Evolutionary conservation across 345 rosid genomes (phyloP).

Genomic region (Murraya paniculata): DNA sequence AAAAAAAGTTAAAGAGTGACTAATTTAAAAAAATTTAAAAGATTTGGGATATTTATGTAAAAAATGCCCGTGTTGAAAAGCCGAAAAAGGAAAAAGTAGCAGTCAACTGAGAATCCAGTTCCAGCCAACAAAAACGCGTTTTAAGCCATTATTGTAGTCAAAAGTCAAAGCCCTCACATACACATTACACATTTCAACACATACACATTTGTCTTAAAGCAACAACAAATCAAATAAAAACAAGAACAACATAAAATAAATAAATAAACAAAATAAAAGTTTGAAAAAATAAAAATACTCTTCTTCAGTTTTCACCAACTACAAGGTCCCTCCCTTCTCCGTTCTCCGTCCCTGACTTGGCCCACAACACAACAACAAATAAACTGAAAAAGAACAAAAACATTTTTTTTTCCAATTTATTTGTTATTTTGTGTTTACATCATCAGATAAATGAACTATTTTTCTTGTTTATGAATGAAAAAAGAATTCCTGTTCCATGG

Average conservation of each 20-base stretch:
- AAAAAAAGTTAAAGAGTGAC: too few relatives aligned
- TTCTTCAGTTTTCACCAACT: constrained; percentile 18
- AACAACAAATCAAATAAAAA: neutral
- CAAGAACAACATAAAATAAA: neutral
- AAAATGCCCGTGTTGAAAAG: neutral
- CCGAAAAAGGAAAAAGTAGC: neutral
- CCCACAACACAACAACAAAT: constrained; percentile 2
- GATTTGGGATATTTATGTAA: too few relatives aligned
- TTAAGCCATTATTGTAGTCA: constrained; percentile 39
- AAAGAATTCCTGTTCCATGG: constrained; percentile 29
- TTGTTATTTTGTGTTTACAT: too few relatives aligned
- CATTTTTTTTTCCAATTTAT: neutral
- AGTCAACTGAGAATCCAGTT: constrained; percentile 47
- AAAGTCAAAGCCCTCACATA: constrained; percentile 10
- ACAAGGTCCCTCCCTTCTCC: neutral
- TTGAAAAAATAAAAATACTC: too few relatives aligned
- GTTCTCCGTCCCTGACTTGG: neutral
- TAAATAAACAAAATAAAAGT: too few relatives aligned
- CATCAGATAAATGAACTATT: neutral
- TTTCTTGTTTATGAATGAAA: constrained; percentile 21
- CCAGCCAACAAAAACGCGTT: constrained; percentile 43
- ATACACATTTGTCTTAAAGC: neutral
- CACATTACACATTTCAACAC: too few relatives aligned
- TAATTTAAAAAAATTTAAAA: too few relatives aligned
- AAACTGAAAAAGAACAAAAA: neutral